Base-by-base conservation (phyloP, 768 basidiomycete genomes). In the Chalciporus sphaerocephalus region DNA sequence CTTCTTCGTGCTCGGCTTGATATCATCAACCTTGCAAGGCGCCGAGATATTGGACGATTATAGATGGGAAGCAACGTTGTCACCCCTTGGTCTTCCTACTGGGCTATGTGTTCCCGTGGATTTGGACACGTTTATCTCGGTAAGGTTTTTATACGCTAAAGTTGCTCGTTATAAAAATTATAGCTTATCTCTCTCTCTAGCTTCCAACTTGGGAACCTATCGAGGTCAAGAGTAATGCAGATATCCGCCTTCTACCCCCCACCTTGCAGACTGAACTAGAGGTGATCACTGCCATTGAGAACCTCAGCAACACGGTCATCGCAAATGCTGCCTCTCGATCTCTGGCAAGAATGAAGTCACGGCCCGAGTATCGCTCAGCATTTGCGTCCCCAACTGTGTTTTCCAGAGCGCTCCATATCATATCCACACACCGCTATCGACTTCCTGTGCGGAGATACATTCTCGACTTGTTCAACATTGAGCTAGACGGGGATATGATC, bases 271-370 rank as follows among this genome's bases (percentile, higher is more conserved):
- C 78, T 28, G 94, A 98, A 56, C 74, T 82, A 5, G 91, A 95
- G 55, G 84, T 91, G 22, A 76, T 94, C 55, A 85, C 86, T 4
- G 89, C 91, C 4, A 89, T 99, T 40, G 87, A 92, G 56, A 97
- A 97, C 61, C 73, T 99, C 33, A 85, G 87, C 22, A 99, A 99
- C 61, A 91, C 93, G 16, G 93, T 98, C 40, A 88, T 98, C 47
- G 93, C 94, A 0, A 94, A 94, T 58, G 81, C 90, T 18, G 93
- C 96, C 1, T 98, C 96, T 18, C 80, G 92, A 37, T 85, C 91
- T 15, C 72, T 99, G 30, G 85, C 91, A 22, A 81, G 89, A 59
- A 79, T 92, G 72, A 91, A 91, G 68, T 74, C 83, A 37, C 79
- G 83, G 5, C 79, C 77, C 23, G 88, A 83, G 68, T 93, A 82